Base-by-base conservation (phyloP, 768 basidiomycete genomes). In the Phanerochaete sordida region DNA sequence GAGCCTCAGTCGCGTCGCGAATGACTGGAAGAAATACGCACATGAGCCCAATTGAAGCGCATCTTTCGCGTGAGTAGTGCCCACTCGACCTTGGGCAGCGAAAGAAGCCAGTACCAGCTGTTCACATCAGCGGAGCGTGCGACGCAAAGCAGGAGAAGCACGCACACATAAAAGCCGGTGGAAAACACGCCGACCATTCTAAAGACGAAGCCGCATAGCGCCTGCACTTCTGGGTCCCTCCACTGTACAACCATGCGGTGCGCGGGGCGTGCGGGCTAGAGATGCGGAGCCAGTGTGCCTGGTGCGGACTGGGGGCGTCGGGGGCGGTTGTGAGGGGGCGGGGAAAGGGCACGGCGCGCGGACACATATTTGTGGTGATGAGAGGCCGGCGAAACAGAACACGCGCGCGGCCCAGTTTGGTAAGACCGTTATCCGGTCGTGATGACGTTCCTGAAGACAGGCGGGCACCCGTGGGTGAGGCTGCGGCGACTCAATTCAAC, bases 21-120 rank as follows among this genome's bases (percentile, higher is more conserved):
- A 13, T 3, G 3, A 23, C 24, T 19, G 13, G 37, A 8, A n/a
- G 13, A 9, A n/a, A 16, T 3, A 52, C 58, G 21, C 31, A 59
- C 58, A 33, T 59, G 43, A 23, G 58, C 58, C 30, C 37, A 21
- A 6, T 5, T 23, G 27, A 59, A 45, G 21, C 39, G 31, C 44
- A 46, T 46, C 27, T 23, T n/a, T 3, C 43, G 21, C 9, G 50
- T 51, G 44, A 59, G 21, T 12, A 59, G 50, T 2, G 26, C 46
- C 23, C 19, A 28, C 39, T 59, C 58, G 7, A 50, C 58, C 19
- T 59, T 23, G 2, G 6, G 48, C 19, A 59, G 23, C 4, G 58
- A 37, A 11, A 59, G 50, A 12, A 59, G 21, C 26, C 21, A 51
- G 50, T 59, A 53, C 58, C 58, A 59, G 15, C 57, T 58, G 35